Evolutionary conservation across 441 rosid species (phyloP).

Genomic region (Eruca vesicaria): DNA sequence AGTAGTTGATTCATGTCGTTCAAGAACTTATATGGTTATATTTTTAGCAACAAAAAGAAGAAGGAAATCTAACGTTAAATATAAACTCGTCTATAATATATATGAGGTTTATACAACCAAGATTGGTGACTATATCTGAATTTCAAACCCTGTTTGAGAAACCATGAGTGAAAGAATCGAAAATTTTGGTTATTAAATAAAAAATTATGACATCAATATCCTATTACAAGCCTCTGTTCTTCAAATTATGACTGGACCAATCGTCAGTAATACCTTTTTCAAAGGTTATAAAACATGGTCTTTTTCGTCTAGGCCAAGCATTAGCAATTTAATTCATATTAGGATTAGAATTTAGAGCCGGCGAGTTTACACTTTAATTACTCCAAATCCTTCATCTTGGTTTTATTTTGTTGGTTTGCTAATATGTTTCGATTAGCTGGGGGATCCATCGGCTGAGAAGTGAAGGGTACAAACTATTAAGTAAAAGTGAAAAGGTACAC

Average conservation of each 20-base stretch:
- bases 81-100: background rate
- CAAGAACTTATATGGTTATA: background rate
- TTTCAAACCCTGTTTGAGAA: background rate
- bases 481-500: slow-evolving; percentile 26
- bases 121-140: background rate
- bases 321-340: too few species aligned
- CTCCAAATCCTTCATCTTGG: background rate
- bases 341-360: too few species aligned
- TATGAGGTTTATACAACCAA: background rate
- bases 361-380: too few species aligned
- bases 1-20: background rate
- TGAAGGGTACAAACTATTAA: background rate
- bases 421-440: background rate
- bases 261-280: too few species aligned
- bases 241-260: background rate
- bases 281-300: too few species aligned
- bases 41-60: background rate
- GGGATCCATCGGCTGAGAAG: slow-evolving; percentile 21
- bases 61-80: background rate
- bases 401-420: background rate
- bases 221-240: background rate
- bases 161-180: too few species aligned
- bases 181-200: background rate
- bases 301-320: too few species aligned
- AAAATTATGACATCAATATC: background rate